A percentile compares a stretch with the other conserved stretches of the same genome.
These are phyloP conservation scores for Gentiana straminea DNA, from an alignment of 257 asterid genomes.

Conservation along the genomic window DNA sequence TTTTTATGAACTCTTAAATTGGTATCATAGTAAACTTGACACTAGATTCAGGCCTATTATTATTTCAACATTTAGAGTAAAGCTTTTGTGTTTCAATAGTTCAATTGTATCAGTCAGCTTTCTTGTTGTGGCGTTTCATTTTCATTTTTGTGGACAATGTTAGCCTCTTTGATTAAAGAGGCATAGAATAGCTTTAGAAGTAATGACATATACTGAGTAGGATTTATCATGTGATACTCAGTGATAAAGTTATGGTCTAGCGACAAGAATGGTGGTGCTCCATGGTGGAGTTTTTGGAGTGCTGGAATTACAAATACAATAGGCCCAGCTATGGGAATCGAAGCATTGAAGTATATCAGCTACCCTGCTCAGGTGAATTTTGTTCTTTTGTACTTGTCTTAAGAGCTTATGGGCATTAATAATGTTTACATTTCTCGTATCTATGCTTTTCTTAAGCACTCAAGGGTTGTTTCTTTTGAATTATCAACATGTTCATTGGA, in stretches of 20 bases:
- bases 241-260: conserved; percentile 85
- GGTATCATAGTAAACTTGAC: too few species aligned
- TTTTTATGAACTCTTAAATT: too few species aligned
- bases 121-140: too few species aligned
- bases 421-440: too few species aligned
- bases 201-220: neutral
- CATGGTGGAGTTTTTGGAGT: conserved; percentile 99
- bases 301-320: conserved; percentile 93
- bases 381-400: neutral
- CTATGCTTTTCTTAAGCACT: too few species aligned
- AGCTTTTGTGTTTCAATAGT: too few species aligned
- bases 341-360: conserved; percentile 90
- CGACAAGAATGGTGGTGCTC: conserved; percentile 69
- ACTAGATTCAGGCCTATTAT: too few species aligned
- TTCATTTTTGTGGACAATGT: neutral
- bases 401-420: too few species aligned
- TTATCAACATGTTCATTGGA: too few species aligned
- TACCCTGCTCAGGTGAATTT: conserved; percentile 82
- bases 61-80: too few species aligned
- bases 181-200: neutral
- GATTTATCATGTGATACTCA: conserved; percentile 15
- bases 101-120: too few species aligned
- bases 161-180: neutral
- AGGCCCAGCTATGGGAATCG: conserved; percentile 99
- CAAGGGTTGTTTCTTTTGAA: too few species aligned